Evolutionary conservation across 345 rosid species (phyloP).

Genomic region (Gossypium australe): DNA sequence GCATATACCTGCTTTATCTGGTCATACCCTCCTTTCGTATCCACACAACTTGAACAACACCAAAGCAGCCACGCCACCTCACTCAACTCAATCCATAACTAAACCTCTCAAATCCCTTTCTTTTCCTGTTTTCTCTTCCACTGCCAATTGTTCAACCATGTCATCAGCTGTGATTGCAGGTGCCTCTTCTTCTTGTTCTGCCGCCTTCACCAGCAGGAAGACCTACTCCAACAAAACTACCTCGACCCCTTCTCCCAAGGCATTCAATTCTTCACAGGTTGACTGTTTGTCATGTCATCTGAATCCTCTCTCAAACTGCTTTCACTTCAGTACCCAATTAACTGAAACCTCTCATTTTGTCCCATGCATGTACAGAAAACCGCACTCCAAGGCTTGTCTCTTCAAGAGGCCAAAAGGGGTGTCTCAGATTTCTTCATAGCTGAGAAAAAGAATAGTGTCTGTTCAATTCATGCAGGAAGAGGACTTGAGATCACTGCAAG

Average conservation of each 20-base stretch:
- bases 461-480: constrained; percentile 18
- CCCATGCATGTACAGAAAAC: constrained; percentile 38
- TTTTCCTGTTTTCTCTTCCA: background rate
- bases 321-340: constrained; percentile 6
- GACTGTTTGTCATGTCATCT: background rate
- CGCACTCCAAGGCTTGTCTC: constrained; percentile 57
- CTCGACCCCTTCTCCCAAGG: constrained; percentile 11
- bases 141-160: background rate
- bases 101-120: background rate
- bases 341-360: too few relatives aligned
- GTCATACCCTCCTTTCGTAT: too few relatives aligned
- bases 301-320: background rate
- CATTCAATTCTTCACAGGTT: constrained; percentile 28
- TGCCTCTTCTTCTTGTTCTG: background rate
- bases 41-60: too few relatives aligned
- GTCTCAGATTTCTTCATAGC: constrained; percentile 39
- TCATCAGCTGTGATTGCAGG: constrained; percentile 1
- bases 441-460: constrained; percentile 16
- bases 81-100: too few relatives aligned
- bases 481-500: constrained; percentile 54
- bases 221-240: background rate
- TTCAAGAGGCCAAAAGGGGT: constrained; percentile 52
- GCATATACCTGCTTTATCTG: too few relatives aligned
- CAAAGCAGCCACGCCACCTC: too few relatives aligned
- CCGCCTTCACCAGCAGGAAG: constrained; percentile 15